Evolutionary conservation across 2,329 filamentous ascomycete genomes (phyloP), one percentile per base, ranked within the genome.

Genomic region (Apiospora hydei): DNA sequence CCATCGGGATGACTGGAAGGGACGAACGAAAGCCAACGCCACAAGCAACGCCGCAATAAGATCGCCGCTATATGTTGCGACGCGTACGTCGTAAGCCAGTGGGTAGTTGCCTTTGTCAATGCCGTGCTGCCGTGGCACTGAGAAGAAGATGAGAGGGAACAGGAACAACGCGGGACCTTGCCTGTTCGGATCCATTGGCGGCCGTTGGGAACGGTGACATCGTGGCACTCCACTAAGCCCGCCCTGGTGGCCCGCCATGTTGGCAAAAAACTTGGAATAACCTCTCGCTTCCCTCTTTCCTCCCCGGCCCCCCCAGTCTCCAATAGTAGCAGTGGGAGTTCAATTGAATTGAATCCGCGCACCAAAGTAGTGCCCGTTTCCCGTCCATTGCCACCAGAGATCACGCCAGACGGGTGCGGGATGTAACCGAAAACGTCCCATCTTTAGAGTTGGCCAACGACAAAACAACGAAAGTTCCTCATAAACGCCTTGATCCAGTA

Each of bases 401-500:
- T 64, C 34, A 24, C 34, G 57, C 11, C 10, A 64, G 38, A 38
- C 57, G 57, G 57, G 34, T 41, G n/a, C 57, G 57, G 30, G 57
- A 64, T 64, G 57, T 64, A 64, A 64, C 57, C 34, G 57, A 14
- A 64, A 64, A 34, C 57, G 34, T 64, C 57, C 57, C 57, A 41
- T 64, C 57, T 61, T 61, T 34, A 10, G n/a, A 21, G 30, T 18
- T 8, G 14, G 24, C 51, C 14, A 38, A 64, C 57, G 57, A 64
- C 57, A 64, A 64, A 51, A 41, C 57, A 64, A 64, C 34, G 21
- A 41, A 41, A 64, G 14, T 64, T 18, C 57, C 18, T 41, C 57
- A 41, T 41, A 64, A 64, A 64, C 57, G 57, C 57, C 57, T 38
- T 41, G 34, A 41, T 41, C 30, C 57, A 8, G 21, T n/a, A 21